A percentile compares a stretch with the other conserved stretches of the same genome.
Evolutionary conservation across 1,139 yeast genomes (phyloP).

Genomic region (Yamadazyma dushanensis): DNA sequence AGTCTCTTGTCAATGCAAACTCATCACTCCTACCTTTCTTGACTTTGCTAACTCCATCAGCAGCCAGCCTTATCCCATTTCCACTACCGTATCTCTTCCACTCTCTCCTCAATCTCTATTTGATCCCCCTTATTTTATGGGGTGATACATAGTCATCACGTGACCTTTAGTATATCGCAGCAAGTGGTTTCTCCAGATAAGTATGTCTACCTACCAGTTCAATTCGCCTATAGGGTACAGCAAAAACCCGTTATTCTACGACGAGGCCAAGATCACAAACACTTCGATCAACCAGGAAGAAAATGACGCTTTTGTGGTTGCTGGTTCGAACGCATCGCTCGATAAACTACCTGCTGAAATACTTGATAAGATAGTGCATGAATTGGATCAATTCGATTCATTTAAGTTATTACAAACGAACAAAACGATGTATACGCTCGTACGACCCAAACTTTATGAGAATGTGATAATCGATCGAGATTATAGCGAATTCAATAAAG

Average conservation of each 20-base stretch:
- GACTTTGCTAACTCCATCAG: no score
- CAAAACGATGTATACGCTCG: slow-evolving; percentile 27
- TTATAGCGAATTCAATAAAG: slow-evolving; percentile 37
- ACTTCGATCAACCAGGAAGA: background rate
- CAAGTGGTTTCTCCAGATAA: background rate
- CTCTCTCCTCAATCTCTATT: background rate
- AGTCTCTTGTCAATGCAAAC: no score
- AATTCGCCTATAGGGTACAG: slow-evolving; percentile 19
- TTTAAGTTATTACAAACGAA: slow-evolving; percentile 33
- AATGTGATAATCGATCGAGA: slow-evolving; percentile 39
- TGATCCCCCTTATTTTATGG: no score
- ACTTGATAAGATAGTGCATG: slow-evolving; percentile 27
- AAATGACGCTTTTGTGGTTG: background rate
- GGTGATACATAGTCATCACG: no score
- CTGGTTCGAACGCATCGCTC: slow-evolving; percentile 4
- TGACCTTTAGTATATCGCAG: background rate
- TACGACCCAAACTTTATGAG: slow-evolving; percentile 36
- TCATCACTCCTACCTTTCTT: no score
- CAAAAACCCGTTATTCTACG: slow-evolving; percentile 16
- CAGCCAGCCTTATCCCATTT: background rate
- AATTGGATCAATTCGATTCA: slow-evolving; percentile 44
- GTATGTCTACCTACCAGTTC: slow-evolving; percentile 10
- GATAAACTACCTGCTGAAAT: slow-evolving; percentile 38
- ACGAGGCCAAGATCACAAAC: slow-evolving; percentile 3
- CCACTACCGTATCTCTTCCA: background rate